Base-by-base conservation (phyloP, 805 yeast genomes). In the Yarrowia alimentaria region DNA sequence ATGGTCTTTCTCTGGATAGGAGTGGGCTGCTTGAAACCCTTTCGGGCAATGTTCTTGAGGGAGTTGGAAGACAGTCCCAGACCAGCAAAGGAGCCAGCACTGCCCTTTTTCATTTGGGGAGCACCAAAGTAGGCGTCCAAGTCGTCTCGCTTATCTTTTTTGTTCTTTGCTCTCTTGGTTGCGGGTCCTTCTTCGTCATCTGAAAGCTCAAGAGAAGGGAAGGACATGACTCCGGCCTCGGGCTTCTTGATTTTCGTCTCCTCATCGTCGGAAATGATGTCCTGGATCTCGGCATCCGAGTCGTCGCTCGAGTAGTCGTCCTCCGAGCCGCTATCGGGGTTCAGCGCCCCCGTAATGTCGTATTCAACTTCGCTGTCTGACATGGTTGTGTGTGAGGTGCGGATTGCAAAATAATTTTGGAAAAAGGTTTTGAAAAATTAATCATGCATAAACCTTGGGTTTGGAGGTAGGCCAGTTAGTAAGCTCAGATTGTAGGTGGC, bases 1-100 rank as follows among this genome's bases (percentile, higher is more conserved):
- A 93, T 86, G 3, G 99, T 83, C 64, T 91, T 93, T 57, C 99
- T 76, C 69, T 93, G 99, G 66, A 93, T 93, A 1, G 99, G 99
- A 0, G 99, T 93, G 11, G 99, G 99, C 58, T 85, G 93, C 58
- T 80, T 83, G 70, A 81, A 93, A 0, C 99, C 99, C 63, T 88
- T 90, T 55, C 80, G 81, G 52, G 78, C 63, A 51, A 93, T 83
- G 60, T 88, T 91, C 17, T 73, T 67, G 53, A 89, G 63, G 5
- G 90, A 66, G 49, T 76, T 71, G 62, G 83, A 83, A 12, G 95
- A 83, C 42, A 93, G 74, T 1, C 98, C 97, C 69, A 91, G 85
- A 37, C 95, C 83, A 3, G 88, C 87, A 71, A 91, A 91, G 19
- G 94, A 78, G 29, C 96, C 95, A 6, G 60, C 56, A 11, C 66